These are phyloP conservation scores for Metschnikowia chrysomelidarum DNA, from an alignment of 805 yeast species.

Conservation along the genomic window DNA sequence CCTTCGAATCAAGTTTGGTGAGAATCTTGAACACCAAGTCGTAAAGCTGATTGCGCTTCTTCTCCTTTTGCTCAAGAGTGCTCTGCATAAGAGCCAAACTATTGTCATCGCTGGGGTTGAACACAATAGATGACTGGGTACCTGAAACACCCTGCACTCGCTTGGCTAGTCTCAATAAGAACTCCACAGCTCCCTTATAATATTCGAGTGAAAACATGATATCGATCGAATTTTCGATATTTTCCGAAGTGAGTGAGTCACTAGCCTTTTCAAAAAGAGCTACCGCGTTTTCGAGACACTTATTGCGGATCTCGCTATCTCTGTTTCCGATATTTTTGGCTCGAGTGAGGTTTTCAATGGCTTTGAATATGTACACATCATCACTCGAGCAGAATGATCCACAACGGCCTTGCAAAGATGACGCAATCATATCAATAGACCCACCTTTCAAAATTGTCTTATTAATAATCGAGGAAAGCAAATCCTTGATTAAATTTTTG, in stretches of 20 bases:
- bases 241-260: constrained; percentile 73
- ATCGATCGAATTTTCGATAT: constrained; percentile 73
- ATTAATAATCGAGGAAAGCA: constrained; percentile 84
- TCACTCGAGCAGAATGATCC: constrained; percentile 92
- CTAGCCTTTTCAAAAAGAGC: constrained; percentile 75
- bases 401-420: constrained; percentile 85
- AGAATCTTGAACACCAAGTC: constrained; percentile 73
- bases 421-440: constrained; percentile 86
- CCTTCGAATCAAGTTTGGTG: constrained; percentile 64
- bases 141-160: constrained; percentile 42
- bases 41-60: constrained; percentile 47
- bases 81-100: constrained; percentile 8
- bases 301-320: constrained; percentile 66
- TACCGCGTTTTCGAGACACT: constrained; percentile 72
- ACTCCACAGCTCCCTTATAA: constrained; percentile 82
- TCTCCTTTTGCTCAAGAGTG: constrained; percentile 17
- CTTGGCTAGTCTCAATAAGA: constrained; percentile 72
- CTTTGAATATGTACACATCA: constrained; percentile 91
- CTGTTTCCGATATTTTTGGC: constrained; percentile 73
- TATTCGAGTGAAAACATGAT: constrained; percentile 77
- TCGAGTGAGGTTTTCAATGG: constrained; percentile 84
- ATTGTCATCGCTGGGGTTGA: constrained; percentile 10
- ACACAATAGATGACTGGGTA: constrained; percentile 4
- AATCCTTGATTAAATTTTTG: constrained; percentile 72
- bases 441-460: constrained; percentile 89